These are phyloP conservation scores for Linderniella brevidens DNA, from an alignment of 257 asterid genomes.

Conservation along the genomic window DNA sequence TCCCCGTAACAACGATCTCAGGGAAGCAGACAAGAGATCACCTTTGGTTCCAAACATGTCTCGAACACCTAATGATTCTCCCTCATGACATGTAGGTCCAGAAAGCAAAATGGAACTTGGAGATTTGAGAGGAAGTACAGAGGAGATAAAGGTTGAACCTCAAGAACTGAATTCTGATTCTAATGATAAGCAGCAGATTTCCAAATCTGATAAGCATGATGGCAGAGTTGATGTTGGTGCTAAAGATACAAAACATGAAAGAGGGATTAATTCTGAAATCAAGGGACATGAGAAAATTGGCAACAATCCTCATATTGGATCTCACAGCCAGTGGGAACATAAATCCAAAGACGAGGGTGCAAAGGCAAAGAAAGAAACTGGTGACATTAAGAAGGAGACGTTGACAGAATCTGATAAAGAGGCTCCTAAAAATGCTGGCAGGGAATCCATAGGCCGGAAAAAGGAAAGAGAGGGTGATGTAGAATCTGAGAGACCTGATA, in stretches of 20 bases:
- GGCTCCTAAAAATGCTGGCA: conserved; percentile 56
- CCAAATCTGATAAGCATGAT: too few relatives aligned
- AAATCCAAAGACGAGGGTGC: too few relatives aligned
- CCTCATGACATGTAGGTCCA: conserved; percentile 36
- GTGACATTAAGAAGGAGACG: conserved; percentile 47
- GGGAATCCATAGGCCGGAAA: conserved; percentile 53
- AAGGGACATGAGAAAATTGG: too few relatives aligned
- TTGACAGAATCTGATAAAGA: conserved; percentile 66
- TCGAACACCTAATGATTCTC: conserved; percentile 44
- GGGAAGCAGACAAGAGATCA: conserved; percentile 58
- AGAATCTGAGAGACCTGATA: conserved; percentile 69
- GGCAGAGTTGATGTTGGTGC: too few relatives aligned
- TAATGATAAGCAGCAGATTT: too few relatives aligned
- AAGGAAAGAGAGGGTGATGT: conserved; percentile 71
- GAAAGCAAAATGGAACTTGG: conserved; percentile 52
- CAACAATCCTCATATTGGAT: too few relatives aligned
- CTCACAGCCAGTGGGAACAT: too few relatives aligned
- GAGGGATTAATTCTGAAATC: too few relatives aligned
- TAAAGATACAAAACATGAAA: too few relatives aligned
- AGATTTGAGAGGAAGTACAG: conserved; percentile 39
- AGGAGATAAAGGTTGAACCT: conserved; percentile 41
- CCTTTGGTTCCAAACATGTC: conserved; percentile 45
- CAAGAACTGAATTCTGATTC: too few relatives aligned
- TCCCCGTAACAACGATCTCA: conserved; percentile 42
- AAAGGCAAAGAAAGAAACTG: conserved; percentile 33